Evolutionary conservation across 1,284 basidiomycete species (phyloP).

Genomic region (Malassezia caprae): DNA sequence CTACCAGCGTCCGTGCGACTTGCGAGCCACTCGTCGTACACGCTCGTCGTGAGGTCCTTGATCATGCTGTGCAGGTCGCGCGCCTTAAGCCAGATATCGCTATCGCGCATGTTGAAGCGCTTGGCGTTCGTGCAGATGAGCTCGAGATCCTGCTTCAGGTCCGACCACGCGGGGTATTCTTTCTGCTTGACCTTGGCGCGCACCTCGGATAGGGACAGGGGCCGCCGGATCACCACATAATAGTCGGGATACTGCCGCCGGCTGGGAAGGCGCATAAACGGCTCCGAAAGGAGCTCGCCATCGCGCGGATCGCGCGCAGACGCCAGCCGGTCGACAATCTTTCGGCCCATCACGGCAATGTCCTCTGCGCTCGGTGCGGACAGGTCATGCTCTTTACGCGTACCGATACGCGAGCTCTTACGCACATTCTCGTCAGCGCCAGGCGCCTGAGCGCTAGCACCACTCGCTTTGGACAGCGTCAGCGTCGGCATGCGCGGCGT

Average conservation of each 20-base stretch:
- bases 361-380: conserved; percentile 2
- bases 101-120: conserved; percentile 75
- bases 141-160: conserved; percentile 69
- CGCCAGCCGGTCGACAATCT: conserved; percentile 24
- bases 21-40: conserved; percentile 7
- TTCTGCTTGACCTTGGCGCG: conserved; percentile 58
- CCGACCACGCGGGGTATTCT: conserved; percentile 60
- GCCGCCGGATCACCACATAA: conserved; percentile 71
- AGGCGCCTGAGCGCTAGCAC: not conserved
- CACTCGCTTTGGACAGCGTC: not conserved
- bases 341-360: conserved; percentile 1
- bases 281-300: conserved; percentile 54
- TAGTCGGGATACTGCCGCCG: conserved; percentile 80
- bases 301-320: conserved; percentile 24
- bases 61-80: conserved; percentile 54
- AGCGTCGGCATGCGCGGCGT: not conserved
- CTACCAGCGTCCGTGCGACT: not conserved
- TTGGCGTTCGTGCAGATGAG: conserved; percentile 81
- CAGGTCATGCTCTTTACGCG: not conserved
- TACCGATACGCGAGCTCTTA: conserved; percentile 12
- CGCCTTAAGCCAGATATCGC: conserved; percentile 73
- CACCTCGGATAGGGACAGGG: conserved; percentile 77
- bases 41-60: conserved; percentile 20
- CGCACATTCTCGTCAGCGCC: not conserved
- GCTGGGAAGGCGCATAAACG: conserved; percentile 68